Evolutionary conservation across 2,329 filamentous ascomycete genomes (phyloP).

Genomic region (Fusarium sp.): DNA sequence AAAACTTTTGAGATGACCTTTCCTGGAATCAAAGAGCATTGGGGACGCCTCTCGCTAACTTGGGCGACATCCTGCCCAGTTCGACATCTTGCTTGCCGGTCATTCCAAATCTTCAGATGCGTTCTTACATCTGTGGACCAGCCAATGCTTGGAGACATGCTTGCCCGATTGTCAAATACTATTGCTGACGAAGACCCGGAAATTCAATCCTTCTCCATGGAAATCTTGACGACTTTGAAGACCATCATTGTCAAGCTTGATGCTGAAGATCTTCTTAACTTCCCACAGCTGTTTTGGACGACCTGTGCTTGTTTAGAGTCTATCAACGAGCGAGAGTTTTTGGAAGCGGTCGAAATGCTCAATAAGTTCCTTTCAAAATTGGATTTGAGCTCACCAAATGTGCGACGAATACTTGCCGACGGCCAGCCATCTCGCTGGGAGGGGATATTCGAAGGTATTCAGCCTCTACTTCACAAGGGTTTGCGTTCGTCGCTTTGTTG

Average conservation of each 20-base stretch:
- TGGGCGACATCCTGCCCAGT: constrained; percentile 99
- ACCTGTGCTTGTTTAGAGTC: constrained; percentile 96
- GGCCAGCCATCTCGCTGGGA: constrained; percentile 89
- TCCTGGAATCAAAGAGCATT: constrained; percentile 87
- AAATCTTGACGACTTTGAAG: constrained; percentile 93
- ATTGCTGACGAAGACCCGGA: constrained; percentile 94
- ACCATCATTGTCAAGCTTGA: constrained; percentile 89
- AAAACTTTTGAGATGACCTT: constrained; percentile 86
- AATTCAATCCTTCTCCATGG: constrained; percentile 97
- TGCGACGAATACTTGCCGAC: constrained; percentile 77
- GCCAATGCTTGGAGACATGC: constrained; percentile 95
- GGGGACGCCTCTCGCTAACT: constrained; percentile 87
- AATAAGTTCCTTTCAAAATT: constrained; percentile 86
- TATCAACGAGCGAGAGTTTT: constrained; percentile 94
- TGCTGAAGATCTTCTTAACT: constrained; percentile 80
- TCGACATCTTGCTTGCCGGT: constrained; percentile 91
- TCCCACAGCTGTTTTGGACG: constrained; percentile 97
- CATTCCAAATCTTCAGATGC: constrained; percentile 96
- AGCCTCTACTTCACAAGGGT: constrained; percentile 89
- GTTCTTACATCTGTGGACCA: constrained; percentile 91
- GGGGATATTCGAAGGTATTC: constrained; percentile 85
- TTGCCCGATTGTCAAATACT: constrained; percentile 92
- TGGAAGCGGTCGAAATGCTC: constrained; percentile 91
- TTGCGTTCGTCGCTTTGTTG: constrained; percentile 86
- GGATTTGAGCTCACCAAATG: constrained; percentile 75